These are phyloP conservation scores for Boletus smithii DNA, from an alignment of 1,284 basidiomycete species.

Conservation along the genomic window DNA sequence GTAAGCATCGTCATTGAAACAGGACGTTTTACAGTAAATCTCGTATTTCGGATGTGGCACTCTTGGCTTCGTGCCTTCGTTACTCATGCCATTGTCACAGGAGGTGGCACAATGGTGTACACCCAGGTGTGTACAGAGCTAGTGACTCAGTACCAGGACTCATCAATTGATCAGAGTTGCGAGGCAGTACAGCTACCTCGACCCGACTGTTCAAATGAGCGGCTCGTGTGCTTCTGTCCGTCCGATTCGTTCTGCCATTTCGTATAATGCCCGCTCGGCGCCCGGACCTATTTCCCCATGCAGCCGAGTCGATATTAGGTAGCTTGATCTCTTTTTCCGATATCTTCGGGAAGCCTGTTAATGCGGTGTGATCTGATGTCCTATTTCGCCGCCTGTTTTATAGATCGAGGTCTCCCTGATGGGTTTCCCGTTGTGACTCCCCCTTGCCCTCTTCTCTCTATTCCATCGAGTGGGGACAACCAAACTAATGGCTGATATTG, in stretches of 20 bases:
- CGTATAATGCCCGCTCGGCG: constrained; percentile 13
- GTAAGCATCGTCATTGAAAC: constrained; percentile 4
- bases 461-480: constrained; percentile 10
- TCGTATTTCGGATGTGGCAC: background rate
- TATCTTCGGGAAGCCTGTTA: constrained; percentile 24
- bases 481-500: constrained; percentile 27
- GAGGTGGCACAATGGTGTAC: too few relatives aligned
- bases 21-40: too few relatives aligned
- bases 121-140: constrained; percentile 3
- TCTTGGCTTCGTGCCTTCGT: too few relatives aligned
- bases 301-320: constrained; percentile 12
- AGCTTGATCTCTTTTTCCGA: constrained; percentile 22
- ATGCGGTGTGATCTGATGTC: constrained; percentile 26
- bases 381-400: constrained; percentile 23
- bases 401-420: constrained; percentile 22
- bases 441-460: constrained; percentile 14
- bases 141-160: background rate
- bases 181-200: background rate
- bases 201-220: constrained; percentile 5
- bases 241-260: constrained; percentile 10
- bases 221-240: constrained; percentile 2
- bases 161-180: background rate
- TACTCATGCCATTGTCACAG: too few relatives aligned
- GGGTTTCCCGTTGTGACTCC: constrained; percentile 6
- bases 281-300: constrained; percentile 4